These are phyloP conservation scores for Novymonas esmeraldas DNA, from an alignment of 208 protist genomes.

Conservation along the genomic window DNA sequence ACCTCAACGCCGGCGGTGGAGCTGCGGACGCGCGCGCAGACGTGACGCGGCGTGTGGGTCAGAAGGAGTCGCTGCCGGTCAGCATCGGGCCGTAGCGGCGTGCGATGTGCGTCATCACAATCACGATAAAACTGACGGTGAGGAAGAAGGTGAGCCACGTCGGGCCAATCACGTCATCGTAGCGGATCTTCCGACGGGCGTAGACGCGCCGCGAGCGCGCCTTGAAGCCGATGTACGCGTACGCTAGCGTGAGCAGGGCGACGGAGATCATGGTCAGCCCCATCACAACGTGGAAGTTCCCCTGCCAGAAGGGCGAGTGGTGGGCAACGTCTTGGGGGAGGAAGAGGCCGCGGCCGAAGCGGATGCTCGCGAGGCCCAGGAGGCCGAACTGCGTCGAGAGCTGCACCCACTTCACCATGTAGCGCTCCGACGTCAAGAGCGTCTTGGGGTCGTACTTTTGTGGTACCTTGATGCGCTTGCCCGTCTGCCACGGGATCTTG, in stretches of 20 bases:
- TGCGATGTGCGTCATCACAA: slow-evolving; percentile 56
- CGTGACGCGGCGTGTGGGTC: neutral
- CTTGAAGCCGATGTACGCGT: slow-evolving; percentile 80
- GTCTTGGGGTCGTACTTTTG: slow-evolving; percentile 94
- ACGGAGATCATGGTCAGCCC: slow-evolving; percentile 58
- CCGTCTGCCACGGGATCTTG: slow-evolving; percentile 88
- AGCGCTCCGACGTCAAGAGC: slow-evolving; percentile 86
- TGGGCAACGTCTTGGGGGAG: slow-evolving; percentile 53
- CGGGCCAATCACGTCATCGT: slow-evolving; percentile 70
- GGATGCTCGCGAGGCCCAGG: slow-evolving; percentile 72
- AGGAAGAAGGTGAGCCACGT: slow-evolving; percentile 74
- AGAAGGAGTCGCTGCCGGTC: slow-evolving; percentile 73
- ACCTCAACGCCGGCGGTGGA: neutral
- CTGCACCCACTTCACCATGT: slow-evolving; percentile 89
- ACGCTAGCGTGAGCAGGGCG: slow-evolving; percentile 61
- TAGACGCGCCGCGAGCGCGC: slow-evolving; percentile 81
- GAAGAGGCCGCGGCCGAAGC: slow-evolving; percentile 73
- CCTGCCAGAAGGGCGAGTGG: slow-evolving; percentile 59
- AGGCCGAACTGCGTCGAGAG: slow-evolving; percentile 74
- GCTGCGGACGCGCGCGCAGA: neutral
- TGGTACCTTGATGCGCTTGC: slow-evolving; percentile 87
- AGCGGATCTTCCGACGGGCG: slow-evolving; percentile 85
- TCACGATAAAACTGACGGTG: slow-evolving; percentile 42
- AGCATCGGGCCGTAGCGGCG: slow-evolving; percentile 88
- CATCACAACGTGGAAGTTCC: slow-evolving; percentile 69